Conservation (phyloP, 148 eudicot species). For the Pharnaceum exiguum region DNA sequence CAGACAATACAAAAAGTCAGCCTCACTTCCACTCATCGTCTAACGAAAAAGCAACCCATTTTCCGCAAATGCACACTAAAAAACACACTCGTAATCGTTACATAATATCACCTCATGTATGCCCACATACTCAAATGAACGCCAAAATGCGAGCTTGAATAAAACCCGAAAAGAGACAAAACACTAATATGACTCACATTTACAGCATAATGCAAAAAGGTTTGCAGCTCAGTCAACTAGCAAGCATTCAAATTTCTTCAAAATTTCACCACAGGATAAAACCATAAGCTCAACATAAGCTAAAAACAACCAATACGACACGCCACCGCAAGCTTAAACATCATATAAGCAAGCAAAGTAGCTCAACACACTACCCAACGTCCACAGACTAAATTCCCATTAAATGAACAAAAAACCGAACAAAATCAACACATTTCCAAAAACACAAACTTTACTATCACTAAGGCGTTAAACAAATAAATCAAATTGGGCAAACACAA, state of each 20-base stretch:
- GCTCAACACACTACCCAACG: conserved; percentile 3
- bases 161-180: too few species aligned
- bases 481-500: conserved; percentile 21
- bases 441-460: background rate
- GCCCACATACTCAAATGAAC: too few species aligned
- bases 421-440: background rate
- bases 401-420: conserved; percentile 1
- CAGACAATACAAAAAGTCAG: background rate
- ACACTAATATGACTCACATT: background rate
- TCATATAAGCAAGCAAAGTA: background rate
- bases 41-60: background rate
- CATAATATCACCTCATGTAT: too few species aligned
- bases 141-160: too few species aligned
- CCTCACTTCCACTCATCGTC: too few species aligned
- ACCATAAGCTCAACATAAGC: background rate
- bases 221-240: too few species aligned
- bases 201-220: background rate
- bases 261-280: background rate
- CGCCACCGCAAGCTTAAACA: background rate
- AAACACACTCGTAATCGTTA: too few species aligned
- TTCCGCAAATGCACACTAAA: too few species aligned
- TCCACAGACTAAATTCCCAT: background rate
- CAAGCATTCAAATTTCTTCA: too few species aligned
- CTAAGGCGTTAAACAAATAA: conserved; percentile 7
- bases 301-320: background rate